Evolutionary conservation across 129 eudicot species (phyloP), one percentile per base, ranked within the genome.

Genomic region (Centaurea solstitialis): DNA sequence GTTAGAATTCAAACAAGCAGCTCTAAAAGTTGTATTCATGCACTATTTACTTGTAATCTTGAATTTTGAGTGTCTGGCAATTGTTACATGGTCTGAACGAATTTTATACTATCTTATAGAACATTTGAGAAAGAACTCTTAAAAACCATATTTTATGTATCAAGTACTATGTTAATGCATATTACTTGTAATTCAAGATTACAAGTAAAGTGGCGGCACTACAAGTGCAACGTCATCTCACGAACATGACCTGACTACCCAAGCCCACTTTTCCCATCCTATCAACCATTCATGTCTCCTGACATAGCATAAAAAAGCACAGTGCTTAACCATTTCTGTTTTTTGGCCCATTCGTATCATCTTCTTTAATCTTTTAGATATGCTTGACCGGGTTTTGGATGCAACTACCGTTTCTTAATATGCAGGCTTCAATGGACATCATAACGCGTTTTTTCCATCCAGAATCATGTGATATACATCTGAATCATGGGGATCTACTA

Each of bases 401-500:
- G 15, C 12, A 33, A 77, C 37, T 68, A 24, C 20, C 70, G 24
- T 43, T 85, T 68, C 17, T 72, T 87, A 28, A 35, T 40, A 78
- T 85, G 82, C 89, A 94, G 98, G 98, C 88, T 45, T 76, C 93
- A 72, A 77, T 94, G 85, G 96, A 89, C 85, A 85, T 92, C 17
- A 30, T 94, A 79, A 69, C 80, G 35, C 82, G 77, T 20, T 92
- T 91, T 85, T 94, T 90, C 81, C 85, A 85, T 79, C 87, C 92
- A n/a, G 97, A 92, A 78, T 94, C 91, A 40, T 94, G 97, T 61
- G 97, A 92, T 77, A 90, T 94, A 75, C 98, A 94, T 87, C 82
- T 94, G 35, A 94, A 92, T 85, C 98, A 94, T 72, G 97, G 88
- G 45, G 87, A 90, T 80, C 81, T 94, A 43, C 80, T 92, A 86